Percentiles rank a stretch among this genome's conserved stretches.
phyloP scores from a whole-genome alignment of 371 early-diverging fungal genomes.

The Conidiobolus incongruus region DNA sequence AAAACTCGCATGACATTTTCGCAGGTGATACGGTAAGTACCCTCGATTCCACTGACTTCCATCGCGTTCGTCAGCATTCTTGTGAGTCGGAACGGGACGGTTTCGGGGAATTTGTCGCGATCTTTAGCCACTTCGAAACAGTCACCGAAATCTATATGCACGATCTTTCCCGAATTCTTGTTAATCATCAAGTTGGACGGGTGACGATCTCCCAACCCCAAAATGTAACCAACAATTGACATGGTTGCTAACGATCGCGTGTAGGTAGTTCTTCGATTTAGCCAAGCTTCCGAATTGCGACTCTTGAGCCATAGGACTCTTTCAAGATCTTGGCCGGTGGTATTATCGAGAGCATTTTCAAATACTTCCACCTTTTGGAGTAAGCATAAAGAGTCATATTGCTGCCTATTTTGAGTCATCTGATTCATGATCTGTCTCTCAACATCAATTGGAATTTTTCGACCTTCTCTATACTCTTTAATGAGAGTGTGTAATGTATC shows the following conservation, averaged over 20 bases:
- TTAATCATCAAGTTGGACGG: conserved; percentile 96
- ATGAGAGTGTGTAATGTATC: conserved; percentile 86
- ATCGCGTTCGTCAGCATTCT: conserved; percentile 96
- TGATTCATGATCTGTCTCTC: conserved; percentile 88
- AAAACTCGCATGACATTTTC: conserved; percentile 93
- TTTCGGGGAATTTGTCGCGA: conserved; percentile 93
- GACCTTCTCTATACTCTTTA: conserved; percentile 68
- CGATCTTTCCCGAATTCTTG: conserved; percentile 74
- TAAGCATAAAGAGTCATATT: conserved; percentile 76
- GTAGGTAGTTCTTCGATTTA: conserved; percentile 88
- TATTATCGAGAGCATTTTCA: conserved; percentile 81
- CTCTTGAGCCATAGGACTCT: conserved; percentile 91
- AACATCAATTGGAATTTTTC: conserved; percentile 71
- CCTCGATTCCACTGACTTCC: conserved; percentile 95
- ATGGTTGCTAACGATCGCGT: conserved; percentile 90
- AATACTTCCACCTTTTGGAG: conserved; percentile 95
- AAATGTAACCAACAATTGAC: conserved; percentile 97
- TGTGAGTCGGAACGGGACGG: conserved; percentile 94
- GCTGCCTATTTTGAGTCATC: conserved; percentile 87
- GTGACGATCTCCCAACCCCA: conserved; percentile 97
- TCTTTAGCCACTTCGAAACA: conserved; percentile 97
- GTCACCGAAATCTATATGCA: conserved; percentile 97
- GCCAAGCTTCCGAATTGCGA: conserved; percentile 88
- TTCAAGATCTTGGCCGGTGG: conserved; percentile 87
- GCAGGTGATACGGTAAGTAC: conserved; percentile 85